Conservation (phyloP, 2,329 filamentous ascomycete species). For the Lasiodiplodia sp. region DNA sequence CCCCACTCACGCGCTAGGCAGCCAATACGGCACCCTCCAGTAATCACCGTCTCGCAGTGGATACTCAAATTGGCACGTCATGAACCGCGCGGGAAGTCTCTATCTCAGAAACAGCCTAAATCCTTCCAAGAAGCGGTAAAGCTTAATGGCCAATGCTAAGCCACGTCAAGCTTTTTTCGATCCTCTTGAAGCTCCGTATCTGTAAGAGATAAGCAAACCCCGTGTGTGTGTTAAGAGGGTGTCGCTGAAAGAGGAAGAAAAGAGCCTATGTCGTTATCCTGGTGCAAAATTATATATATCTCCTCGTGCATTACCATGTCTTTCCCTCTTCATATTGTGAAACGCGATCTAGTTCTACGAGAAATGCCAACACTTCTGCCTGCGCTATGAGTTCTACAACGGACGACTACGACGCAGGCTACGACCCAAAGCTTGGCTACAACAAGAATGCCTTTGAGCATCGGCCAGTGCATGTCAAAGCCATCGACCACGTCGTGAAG, state of each 20-base stretch:
- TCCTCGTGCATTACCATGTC: too few species aligned
- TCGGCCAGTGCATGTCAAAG: background rate
- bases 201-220: too few species aligned
- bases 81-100: too few species aligned
- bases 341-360: too few species aligned
- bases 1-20: background rate
- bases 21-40: background rate
- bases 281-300: too few species aligned
- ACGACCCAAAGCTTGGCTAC: background rate
- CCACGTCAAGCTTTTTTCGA: background rate
- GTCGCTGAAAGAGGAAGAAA: too few species aligned
- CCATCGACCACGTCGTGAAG: background rate
- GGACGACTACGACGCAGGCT: background rate
- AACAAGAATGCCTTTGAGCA: background rate
- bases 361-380: too few species aligned
- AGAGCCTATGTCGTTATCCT: too few species aligned
- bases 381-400: background rate
- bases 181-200: background rate
- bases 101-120: background rate
- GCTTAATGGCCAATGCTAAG: background rate
- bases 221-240: too few species aligned
- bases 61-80: too few species aligned
- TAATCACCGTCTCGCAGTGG: background rate
- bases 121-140: background rate
- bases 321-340: too few species aligned